Evolutionary conservation across 2,329 filamentous ascomycete species (phyloP).

Genomic region (Microcyclospora tardicrescens): DNA sequence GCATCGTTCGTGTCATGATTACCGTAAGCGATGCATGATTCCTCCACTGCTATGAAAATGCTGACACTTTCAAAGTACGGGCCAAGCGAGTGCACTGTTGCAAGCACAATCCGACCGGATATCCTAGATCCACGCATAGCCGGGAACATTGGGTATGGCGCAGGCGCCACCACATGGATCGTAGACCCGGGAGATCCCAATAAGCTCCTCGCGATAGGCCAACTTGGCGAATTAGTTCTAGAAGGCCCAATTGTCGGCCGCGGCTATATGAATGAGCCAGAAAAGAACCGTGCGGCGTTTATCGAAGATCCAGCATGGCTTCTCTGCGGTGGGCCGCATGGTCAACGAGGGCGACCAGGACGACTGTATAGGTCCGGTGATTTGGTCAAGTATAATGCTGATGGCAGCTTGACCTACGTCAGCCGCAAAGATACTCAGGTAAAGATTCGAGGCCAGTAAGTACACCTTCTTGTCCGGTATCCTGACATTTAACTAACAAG

Average conservation of each 20-base stretch:
- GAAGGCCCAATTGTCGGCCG: slow-evolving; percentile 34
- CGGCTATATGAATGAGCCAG: slow-evolving; percentile 28
- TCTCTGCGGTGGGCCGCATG: slow-evolving; percentile 1
- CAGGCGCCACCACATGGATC: slow-evolving; percentile 18
- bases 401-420: slow-evolving; percentile 42
- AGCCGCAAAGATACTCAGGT: slow-evolving; percentile 44
- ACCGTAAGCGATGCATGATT: no score
- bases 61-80: no score
- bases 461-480: no score
- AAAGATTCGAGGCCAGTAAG: background rate
- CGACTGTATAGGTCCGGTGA: slow-evolving; percentile 50
- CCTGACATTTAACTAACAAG: no score
- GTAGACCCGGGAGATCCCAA: slow-evolving; percentile 18
- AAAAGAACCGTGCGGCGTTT: slow-evolving; percentile 21
- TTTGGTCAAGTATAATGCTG: slow-evolving; percentile 40
- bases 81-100: slow-evolving; percentile 26
- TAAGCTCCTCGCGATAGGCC: slow-evolving; percentile 28
- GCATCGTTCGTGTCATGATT: no score
- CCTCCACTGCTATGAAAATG: no score
- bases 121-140: slow-evolving; percentile 1
- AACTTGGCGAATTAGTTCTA: slow-evolving; percentile 35
- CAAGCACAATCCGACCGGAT: slow-evolving; percentile 8
- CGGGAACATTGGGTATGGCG: slow-evolving; percentile 5
- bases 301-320: slow-evolving; percentile 18
- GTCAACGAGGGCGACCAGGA: slow-evolving; percentile 27